Percentiles rank a stretch among this genome's conserved stretches.
These are phyloP conservation scores for Stipa capillata DNA, from an alignment of 176 grass and related monocot species.

Conservation along the genomic window DNA sequence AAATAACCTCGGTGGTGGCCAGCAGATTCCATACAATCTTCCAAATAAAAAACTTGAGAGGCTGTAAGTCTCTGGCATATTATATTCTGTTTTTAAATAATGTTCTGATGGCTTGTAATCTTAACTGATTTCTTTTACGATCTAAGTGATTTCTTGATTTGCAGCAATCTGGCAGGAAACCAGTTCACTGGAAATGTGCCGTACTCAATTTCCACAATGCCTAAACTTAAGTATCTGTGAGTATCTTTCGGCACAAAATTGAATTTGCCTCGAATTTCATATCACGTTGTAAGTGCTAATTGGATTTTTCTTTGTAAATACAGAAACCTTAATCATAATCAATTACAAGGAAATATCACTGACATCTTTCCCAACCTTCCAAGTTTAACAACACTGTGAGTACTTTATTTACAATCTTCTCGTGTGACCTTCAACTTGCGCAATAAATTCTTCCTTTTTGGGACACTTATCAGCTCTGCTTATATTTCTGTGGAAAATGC, in stretches of 20 bases:
- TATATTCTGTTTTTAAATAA: not conserved
- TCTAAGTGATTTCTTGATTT: slow-evolving; percentile 13
- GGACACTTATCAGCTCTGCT: not conserved
- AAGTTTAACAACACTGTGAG: slow-evolving; percentile 76
- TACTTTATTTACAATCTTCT: not conserved
- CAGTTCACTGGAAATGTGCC: slow-evolving; percentile 63
- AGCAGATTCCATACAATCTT: slow-evolving; percentile 74
- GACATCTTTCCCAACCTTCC: slow-evolving; percentile 67
- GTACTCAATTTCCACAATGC: slow-evolving; percentile 73
- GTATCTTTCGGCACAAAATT: not conserved
- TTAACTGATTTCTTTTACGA: too few species aligned
- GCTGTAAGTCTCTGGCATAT: slow-evolving; percentile 44
- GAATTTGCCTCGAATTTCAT: not conserved
- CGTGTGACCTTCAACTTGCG: not conserved
- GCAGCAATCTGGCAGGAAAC: slow-evolving; percentile 70
- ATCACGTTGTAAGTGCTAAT: slow-evolving; percentile 12
- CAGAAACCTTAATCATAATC: slow-evolving; percentile 85
- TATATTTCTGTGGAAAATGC: slow-evolving; percentile 1
- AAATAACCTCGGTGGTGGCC: slow-evolving; percentile 69
- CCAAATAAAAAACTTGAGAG: slow-evolving; percentile 79
- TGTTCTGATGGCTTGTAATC: not conserved
- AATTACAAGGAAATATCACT: slow-evolving; percentile 74
- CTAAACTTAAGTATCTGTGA: slow-evolving; percentile 66
- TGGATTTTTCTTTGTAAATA: slow-evolving; percentile 10
- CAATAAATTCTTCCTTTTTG: not conserved